These are phyloP conservation scores for Pseudogymnoascus sp. DNA, from an alignment of 2,329 filamentous ascomycete species.

Conservation along the genomic window DNA sequence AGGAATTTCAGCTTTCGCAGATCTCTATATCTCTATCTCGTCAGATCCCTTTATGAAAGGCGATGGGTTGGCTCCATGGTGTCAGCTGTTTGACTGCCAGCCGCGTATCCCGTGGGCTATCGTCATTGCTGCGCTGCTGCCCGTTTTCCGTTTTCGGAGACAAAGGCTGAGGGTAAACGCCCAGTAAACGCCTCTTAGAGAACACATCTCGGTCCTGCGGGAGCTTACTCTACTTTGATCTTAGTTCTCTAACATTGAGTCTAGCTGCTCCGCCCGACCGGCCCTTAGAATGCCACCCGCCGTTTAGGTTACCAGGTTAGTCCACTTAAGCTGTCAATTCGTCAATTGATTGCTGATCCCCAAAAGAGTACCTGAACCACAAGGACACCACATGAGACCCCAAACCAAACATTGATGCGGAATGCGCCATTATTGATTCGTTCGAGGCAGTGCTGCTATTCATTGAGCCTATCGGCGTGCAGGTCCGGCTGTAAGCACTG, in stretches of 20 bases:
- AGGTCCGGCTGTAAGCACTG: neutral
- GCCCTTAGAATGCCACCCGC: neutral
- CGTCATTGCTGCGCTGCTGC: neutral
- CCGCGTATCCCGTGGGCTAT: neutral
- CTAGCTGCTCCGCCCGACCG: neutral
- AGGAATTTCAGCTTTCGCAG: neutral
- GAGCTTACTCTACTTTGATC: neutral
- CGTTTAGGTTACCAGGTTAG: neutral
- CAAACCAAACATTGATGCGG: neutral
- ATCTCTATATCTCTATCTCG: neutral
- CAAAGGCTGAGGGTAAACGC: neutral
- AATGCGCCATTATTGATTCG: neutral
- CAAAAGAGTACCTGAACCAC: neutral
- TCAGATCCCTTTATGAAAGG: no score
- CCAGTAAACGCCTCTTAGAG: neutral
- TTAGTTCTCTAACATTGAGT: neutral
- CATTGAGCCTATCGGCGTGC: neutral
- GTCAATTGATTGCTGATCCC: neutral
- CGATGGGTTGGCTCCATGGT: neutral
- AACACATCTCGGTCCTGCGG: neutral
- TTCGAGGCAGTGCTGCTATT: neutral
- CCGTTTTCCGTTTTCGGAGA: neutral
- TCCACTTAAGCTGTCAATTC: neutral
- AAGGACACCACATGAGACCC: neutral
- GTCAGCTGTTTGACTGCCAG: neutral